Base-by-base conservation (phyloP, 805 yeast genomes). In the Teunomyces aglyptinius region DNA sequence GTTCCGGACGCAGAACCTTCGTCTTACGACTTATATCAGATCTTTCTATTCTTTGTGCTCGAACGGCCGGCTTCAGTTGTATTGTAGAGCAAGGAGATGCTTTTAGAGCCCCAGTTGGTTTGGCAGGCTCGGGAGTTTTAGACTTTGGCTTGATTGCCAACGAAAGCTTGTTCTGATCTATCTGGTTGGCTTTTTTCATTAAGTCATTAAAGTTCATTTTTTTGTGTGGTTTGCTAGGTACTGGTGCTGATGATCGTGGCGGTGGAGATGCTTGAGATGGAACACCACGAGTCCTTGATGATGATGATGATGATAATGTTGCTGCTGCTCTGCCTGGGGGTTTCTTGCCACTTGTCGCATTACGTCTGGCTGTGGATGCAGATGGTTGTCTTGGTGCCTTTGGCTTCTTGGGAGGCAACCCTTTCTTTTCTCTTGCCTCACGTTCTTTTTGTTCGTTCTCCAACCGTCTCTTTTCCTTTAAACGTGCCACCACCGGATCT, bases 401-500 rank as follows among this genome's bases (percentile, higher is more conserved):
- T 18, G 54, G 46, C 38, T 57, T 62, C 32, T 56, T 56, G 3
- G 67, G 64, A 4, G 64, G 49, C 6, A 64, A 44, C 4, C 75
- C 73, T 51, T 62, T 68, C 51, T 64, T 65, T 41, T 55, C 63
- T 40, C 67, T 57, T 28, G 55, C 55, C 47, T 71, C 70, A 27
- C 58, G 56, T 41, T 69, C 70, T 44, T 68, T 62, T 36, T 68
- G 69, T 31, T 78, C 78, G 33, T 66, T 71, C 51, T 86, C 89
- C 35, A 71, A 64, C 49, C 80, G 69, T 58, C 92, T 69, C 2
- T 83, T 80, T 48, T 84, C 90, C 53, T 86, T 86, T 32, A 86
- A 65, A 47, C 85, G 64, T 31, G 80, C 81, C 6, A 86, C 88
- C 3, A 89, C 89, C 0, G 91, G 89, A 58, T 86, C 92, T 4